phyloP scores from a whole-genome alignment of 2,329 filamentous ascomycete species.

The Rutstroemia sp. region DNA sequence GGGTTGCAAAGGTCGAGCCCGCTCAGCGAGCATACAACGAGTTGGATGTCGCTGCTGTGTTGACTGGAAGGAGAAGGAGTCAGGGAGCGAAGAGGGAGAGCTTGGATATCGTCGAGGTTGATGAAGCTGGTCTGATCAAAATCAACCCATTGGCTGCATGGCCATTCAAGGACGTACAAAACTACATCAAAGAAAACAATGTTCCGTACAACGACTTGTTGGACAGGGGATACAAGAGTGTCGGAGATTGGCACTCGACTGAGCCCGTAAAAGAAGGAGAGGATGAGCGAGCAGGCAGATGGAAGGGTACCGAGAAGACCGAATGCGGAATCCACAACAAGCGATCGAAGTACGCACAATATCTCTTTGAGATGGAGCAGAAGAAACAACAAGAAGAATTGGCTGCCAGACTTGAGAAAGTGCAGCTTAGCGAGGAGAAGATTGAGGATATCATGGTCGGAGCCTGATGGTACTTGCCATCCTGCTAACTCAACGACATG shows the following conservation, averaged over 20 bases:
- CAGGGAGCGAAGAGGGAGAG: constrained; percentile 89
- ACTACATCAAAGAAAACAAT: constrained; percentile 76
- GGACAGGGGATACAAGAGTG: constrained; percentile 92
- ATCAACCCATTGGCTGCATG: constrained; percentile 96
- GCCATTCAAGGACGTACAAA: constrained; percentile 82
- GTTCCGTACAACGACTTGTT: constrained; percentile 93
- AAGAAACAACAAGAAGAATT: constrained; percentile 28
- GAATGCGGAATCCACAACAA: constrained; percentile 99
- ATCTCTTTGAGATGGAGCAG: constrained; percentile 32
- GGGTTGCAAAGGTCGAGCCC: constrained; percentile 94
- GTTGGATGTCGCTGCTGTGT: constrained; percentile 78
- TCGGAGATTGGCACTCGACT: constrained; percentile 98
- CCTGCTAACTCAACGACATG: neutral
- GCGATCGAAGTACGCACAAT: constrained; percentile 85
- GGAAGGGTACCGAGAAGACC: constrained; percentile 94
- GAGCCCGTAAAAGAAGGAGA: constrained; percentile 83
- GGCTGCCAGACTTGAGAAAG: constrained; percentile 18
- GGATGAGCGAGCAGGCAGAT: constrained; percentile 91
- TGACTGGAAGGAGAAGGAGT: constrained; percentile 85
- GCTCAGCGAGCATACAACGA: constrained; percentile 85
- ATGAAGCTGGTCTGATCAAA: constrained; percentile 84
- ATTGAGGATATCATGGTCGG: constrained; percentile 11
- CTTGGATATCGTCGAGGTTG: constrained; percentile 86
- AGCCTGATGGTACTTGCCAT: constrained; percentile 1
- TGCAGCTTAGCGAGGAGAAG: constrained; percentile 14